Conservation (phyloP, 441 rosid species). For the Melastoma candidum region DNA sequence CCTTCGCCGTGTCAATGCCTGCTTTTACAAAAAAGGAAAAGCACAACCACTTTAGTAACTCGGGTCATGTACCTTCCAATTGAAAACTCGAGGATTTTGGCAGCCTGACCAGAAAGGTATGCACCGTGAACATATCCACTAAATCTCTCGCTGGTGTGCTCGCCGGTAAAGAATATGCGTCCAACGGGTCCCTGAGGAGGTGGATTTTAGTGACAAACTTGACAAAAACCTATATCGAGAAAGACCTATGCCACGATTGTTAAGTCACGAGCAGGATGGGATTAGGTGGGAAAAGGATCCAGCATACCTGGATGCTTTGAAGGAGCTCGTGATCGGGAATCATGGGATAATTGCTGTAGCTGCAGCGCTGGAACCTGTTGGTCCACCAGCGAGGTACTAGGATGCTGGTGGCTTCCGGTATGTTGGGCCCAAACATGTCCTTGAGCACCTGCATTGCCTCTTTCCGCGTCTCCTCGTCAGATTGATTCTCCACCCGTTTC, state of each 20-base stretch:
- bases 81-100: neutral
- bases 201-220: too few relatives aligned
- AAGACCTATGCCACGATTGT: too few relatives aligned
- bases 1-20: constrained; percentile 72
- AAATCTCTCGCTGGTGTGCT: constrained; percentile 91
- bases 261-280: too few relatives aligned
- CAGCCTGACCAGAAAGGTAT: constrained; percentile 53
- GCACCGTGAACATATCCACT: constrained; percentile 97
- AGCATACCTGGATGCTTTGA: constrained; percentile 52
- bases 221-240: too few relatives aligned
- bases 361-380: constrained; percentile 95
- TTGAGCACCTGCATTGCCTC: constrained; percentile 89
- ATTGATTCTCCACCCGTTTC: constrained; percentile 84
- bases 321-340: constrained; percentile 48
- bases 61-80: neutral
- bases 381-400: constrained; percentile 99
- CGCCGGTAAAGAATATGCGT: constrained; percentile 84
- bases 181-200: constrained; percentile 68
- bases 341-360: constrained; percentile 96
- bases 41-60: neutral
- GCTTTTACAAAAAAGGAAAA: constrained; percentile 4
- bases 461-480: constrained; percentile 61
- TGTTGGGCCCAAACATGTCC: constrained; percentile 86
- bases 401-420: constrained; percentile 71
- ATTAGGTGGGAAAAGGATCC: too few relatives aligned